Evolutionary conservation across 495 filamentous ascomycete genomes (phyloP).

Genomic region (Xylaria palmicola): DNA sequence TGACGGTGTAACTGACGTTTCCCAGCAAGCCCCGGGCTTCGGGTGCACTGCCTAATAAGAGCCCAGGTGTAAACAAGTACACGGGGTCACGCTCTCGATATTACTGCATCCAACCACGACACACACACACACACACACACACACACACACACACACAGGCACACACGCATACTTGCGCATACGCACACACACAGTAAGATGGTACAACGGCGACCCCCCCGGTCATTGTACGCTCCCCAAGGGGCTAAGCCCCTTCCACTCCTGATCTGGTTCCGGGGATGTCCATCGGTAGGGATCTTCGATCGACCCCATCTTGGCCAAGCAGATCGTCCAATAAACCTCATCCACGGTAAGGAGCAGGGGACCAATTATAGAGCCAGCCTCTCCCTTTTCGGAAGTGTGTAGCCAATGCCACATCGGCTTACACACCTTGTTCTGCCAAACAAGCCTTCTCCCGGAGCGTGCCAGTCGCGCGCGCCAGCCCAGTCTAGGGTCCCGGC

Average conservation of each 20-base stretch:
- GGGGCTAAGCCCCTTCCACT: background rate
- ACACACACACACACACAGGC: background rate
- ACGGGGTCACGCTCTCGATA: background rate
- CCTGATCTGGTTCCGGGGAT: background rate
- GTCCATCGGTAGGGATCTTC: slow-evolving; percentile 10
- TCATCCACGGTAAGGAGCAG: slow-evolving; percentile 16
- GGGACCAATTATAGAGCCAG: slow-evolving; percentile 26
- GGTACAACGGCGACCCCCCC: background rate
- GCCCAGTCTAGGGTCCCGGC: background rate
- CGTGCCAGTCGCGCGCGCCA: background rate
- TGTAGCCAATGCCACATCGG: slow-evolving; percentile 15
- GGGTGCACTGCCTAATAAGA: background rate
- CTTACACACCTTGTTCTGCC: background rate
- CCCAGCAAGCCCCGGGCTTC: slow-evolving; percentile 7
- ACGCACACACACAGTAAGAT: background rate
- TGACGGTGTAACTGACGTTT: slow-evolving; percentile 18
- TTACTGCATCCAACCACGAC: background rate
- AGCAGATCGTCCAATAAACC: slow-evolving; percentile 32
- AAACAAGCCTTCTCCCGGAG: slow-evolving; percentile 8
- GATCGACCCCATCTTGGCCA: slow-evolving; percentile 5
- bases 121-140: background rate
- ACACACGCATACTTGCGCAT: background rate
- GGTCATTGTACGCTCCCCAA: background rate
- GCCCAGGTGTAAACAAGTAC: background rate
- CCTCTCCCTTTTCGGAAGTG: slow-evolving; percentile 27